These are phyloP conservation scores for Bipolaris oryzae DNA, from an alignment of 2,329 filamentous ascomycete genomes.

Conservation along the genomic window DNA sequence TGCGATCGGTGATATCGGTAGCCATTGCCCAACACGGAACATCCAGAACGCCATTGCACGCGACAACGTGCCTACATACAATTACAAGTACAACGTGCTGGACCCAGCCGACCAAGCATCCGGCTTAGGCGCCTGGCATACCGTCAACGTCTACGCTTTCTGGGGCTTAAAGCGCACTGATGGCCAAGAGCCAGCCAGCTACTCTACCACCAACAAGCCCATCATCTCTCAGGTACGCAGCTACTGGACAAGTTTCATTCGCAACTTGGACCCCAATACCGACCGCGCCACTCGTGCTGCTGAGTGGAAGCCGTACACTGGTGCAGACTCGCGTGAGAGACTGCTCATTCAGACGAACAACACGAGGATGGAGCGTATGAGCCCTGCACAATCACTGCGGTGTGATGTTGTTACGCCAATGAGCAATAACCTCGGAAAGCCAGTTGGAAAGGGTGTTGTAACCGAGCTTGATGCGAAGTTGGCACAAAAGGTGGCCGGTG, in stretches of 20 bases:
- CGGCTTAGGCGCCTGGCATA: slow-evolving; percentile 71
- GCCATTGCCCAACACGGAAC: slow-evolving; percentile 67
- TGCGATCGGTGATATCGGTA: slow-evolving; percentile 69
- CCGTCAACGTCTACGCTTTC: slow-evolving; percentile 69
- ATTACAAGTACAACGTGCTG: slow-evolving; percentile 72
- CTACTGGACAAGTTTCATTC: slow-evolving; percentile 78
- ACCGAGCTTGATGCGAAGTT: slow-evolving; percentile 12
- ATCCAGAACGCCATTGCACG: slow-evolving; percentile 54
- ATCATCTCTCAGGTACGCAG: slow-evolving; percentile 68
- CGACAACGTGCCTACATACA: slow-evolving; percentile 60
- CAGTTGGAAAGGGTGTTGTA: slow-evolving; percentile 9
- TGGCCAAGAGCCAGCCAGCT: slow-evolving; percentile 60
- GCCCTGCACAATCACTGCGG: slow-evolving; percentile 11
- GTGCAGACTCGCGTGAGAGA: slow-evolving; percentile 29
- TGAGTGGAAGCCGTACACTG: slow-evolving; percentile 58
- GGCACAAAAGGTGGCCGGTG: slow-evolving; percentile 7
- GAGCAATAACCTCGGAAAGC: slow-evolving; percentile 17
- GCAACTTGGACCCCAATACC: slow-evolving; percentile 68
- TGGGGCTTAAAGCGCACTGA: slow-evolving; percentile 67
- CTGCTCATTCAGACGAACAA: slow-evolving; percentile 49
- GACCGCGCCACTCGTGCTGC: slow-evolving; percentile 55
- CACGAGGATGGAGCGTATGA: slow-evolving; percentile 50
- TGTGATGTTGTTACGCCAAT: slow-evolving; percentile 20
- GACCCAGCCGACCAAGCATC: slow-evolving; percentile 60
- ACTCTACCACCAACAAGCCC: slow-evolving; percentile 60